A percentile compares a stretch with the other conserved stretches of the same genome.
phyloP scores from a whole-genome alignment of 2,329 filamentous ascomycete genomes.

The Neurospora sp. region DNA sequence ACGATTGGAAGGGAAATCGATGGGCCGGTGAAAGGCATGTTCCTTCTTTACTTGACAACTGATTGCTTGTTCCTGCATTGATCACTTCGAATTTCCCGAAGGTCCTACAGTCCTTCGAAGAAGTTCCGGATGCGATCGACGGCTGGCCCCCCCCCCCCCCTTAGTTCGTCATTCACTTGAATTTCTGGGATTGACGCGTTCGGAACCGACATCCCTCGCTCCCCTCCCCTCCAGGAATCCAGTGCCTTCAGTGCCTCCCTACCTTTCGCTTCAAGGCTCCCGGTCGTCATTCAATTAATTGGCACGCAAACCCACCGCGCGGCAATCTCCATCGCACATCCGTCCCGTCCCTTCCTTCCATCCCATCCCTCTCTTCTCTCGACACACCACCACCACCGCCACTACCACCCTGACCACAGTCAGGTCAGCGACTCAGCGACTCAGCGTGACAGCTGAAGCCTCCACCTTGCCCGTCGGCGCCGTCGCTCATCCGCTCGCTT shows the following conservation, averaged over 20 bases:
- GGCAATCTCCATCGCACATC: background rate
- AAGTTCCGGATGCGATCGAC: background rate
- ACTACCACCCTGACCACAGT: background rate
- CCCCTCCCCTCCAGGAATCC: background rate
- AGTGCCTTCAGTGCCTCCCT: background rate
- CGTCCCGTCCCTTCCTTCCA: background rate
- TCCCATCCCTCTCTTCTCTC: background rate
- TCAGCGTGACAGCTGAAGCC: background rate
- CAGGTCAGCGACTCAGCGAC: background rate
- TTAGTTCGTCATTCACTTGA: background rate
- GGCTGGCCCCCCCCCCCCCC: background rate
- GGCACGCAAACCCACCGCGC: background rate
- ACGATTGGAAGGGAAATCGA: background rate
- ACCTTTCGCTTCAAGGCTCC: background rate
- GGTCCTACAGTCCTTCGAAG: too few species aligned
- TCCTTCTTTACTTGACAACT: background rate
- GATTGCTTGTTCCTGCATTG: too few species aligned
- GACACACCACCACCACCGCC: background rate
- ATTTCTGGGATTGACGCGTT: background rate
- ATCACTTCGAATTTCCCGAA: too few species aligned
- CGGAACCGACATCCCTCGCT: background rate
- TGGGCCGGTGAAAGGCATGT: background rate
- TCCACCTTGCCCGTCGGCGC: background rate
- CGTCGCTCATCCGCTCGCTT: background rate
- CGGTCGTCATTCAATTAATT: background rate